phyloP scores from a whole-genome alignment of 148 eudicot genomes.

The Chenopodium album region DNA sequence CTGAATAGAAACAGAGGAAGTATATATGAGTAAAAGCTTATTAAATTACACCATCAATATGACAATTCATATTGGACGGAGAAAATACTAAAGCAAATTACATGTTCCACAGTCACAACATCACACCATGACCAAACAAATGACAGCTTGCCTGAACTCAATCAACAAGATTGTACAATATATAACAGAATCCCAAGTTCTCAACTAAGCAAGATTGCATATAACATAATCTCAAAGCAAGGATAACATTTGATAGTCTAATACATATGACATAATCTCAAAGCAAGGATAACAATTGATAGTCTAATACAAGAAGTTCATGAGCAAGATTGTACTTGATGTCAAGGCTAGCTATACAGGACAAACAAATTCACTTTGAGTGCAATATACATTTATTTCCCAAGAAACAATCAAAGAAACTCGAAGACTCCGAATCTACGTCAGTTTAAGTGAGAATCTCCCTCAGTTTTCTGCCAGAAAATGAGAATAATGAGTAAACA shows the following conservation, averaged over 20 bases:
- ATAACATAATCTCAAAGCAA: background rate
- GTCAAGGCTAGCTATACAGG: background rate
- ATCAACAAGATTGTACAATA: background rate
- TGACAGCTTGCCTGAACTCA: no score
- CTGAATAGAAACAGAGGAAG: no score
- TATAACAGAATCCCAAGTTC: background rate
- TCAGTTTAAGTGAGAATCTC: constrained; percentile 32
- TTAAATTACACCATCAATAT: no score
- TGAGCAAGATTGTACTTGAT: background rate
- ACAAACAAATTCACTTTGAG: background rate
- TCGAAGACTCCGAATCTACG: constrained; percentile 7
- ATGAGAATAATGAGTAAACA: background rate
- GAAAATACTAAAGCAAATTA: no score
- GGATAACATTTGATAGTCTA: background rate
- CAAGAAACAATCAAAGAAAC: constrained; percentile 10
- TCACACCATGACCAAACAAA: no score
- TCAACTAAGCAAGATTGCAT: background rate
- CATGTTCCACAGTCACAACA: no score
- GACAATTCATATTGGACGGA: no score
- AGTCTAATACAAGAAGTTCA: background rate
- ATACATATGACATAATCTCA: no score
- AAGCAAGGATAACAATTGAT: no score
- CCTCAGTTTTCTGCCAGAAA: constrained; percentile 37
- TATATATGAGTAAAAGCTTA: no score
- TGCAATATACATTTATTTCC: constrained; percentile 14